Evolutionary conservation across 2,329 filamentous ascomycete species (phyloP).

Genomic region (Thelonectria olida): DNA sequence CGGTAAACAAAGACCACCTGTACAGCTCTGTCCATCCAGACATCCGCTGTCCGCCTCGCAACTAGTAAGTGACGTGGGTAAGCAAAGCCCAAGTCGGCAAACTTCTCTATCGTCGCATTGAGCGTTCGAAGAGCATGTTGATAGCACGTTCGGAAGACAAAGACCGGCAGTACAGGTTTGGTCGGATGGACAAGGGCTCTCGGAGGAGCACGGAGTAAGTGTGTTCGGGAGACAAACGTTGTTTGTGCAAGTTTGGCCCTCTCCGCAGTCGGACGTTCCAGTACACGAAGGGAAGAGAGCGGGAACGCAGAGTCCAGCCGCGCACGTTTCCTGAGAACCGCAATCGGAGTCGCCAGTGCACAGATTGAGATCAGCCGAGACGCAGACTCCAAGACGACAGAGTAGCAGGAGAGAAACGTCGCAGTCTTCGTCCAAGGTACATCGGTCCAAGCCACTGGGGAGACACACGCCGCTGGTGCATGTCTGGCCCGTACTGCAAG

Average conservation of each 20-base stretch:
- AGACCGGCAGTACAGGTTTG: conserved; percentile 13
- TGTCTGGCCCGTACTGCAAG: background rate
- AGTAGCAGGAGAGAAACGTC: background rate
- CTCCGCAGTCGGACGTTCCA: background rate
- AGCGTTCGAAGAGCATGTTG: conserved; percentile 5
- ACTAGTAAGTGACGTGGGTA: background rate
- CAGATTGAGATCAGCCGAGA: background rate
- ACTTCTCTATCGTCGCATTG: conserved; percentile 9
- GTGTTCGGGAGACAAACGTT: conserved; percentile 13
- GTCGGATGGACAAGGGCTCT: background rate
- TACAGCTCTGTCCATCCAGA: background rate
- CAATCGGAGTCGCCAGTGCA: conserved; percentile 10
- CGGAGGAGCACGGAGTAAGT: background rate
- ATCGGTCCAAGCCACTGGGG: background rate
- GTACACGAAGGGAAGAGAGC: conserved; percentile 6
- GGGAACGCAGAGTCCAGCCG: background rate
- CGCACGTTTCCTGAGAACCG: background rate
- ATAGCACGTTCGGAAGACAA: conserved; percentile 8
- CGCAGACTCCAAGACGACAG: conserved; percentile 14
- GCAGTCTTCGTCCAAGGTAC: background rate
- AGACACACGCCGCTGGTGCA: conserved; percentile 11
- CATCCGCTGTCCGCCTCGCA: background rate
- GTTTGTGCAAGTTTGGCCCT: conserved; percentile 5
- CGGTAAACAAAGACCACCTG: conserved; percentile 4
- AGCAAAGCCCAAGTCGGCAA: conserved; percentile 13